These are phyloP conservation scores for Vigna hirtella DNA, from an alignment of 306 rosid species.

Conservation along the genomic window DNA sequence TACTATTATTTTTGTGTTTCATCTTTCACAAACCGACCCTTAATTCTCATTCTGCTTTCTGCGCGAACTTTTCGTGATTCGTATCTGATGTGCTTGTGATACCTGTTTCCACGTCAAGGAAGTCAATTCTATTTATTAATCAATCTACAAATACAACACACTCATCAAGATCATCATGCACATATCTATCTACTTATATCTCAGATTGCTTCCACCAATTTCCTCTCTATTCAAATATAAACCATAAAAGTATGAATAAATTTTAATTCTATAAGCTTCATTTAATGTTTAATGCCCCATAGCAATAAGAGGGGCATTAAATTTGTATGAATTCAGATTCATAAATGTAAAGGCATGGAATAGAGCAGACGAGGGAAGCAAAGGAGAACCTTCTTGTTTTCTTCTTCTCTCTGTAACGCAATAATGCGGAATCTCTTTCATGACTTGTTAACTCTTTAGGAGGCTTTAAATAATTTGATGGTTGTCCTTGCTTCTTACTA, in stretches of 20 bases:
- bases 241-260: no score
- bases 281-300: no score
- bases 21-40: conserved; percentile 32
- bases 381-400: conserved; percentile 25
- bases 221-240: no score
- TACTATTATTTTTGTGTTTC: neutral
- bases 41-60: conserved; percentile 12
- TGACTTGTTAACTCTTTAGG: conserved; percentile 21
- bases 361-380: neutral
- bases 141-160: neutral
- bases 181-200: neutral
- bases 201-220: neutral
- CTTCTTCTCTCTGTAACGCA: conserved; percentile 30
- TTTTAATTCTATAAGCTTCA: no score
- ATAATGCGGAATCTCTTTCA: conserved; percentile 30
- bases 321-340: neutral
- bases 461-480: neutral
- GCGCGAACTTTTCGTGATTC: conserved; percentile 36
- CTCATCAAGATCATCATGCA: neutral
- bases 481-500: neutral
- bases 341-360: neutral
- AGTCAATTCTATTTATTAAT: neutral
- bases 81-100: conserved; percentile 25
- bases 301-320: neutral
- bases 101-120: conserved; percentile 3